A percentile compares a stretch with the other conserved stretches of the same genome.
Conservation (phyloP, 768 basidiomycete genomes). For the Ephemerocybe angulata region DNA sequence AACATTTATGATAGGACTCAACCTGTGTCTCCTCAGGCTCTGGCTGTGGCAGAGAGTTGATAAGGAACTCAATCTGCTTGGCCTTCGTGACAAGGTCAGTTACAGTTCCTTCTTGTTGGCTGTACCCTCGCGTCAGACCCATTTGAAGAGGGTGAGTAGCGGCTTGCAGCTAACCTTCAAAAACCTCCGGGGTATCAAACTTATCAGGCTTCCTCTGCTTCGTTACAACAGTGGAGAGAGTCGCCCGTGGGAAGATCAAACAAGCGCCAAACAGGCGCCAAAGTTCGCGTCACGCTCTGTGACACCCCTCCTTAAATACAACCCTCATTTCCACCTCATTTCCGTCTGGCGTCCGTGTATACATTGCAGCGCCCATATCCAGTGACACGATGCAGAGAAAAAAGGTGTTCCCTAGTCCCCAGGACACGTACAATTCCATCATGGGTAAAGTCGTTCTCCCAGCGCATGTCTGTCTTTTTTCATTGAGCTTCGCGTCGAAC, state of each 20-base stretch:
- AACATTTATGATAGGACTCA: constrained; percentile 20
- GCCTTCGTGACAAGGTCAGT: constrained; percentile 80
- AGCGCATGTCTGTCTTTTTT: constrained; percentile 5
- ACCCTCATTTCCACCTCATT: background rate
- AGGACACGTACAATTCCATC: constrained; percentile 45
- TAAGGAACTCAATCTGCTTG: constrained; percentile 84
- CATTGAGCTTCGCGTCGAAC: too few relatives aligned
- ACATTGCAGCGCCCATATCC: background rate
- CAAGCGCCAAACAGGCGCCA: constrained; percentile 7
- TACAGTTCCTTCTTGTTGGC: constrained; percentile 82
- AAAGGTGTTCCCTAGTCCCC: constrained; percentile 37
- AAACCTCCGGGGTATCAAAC: constrained; percentile 66
- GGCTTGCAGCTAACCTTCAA: constrained; percentile 55
- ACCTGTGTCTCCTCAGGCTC: constrained; percentile 79
- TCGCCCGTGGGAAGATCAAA: constrained; percentile 1
- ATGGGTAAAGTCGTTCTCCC: constrained; percentile 33
- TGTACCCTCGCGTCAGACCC: constrained; percentile 22
- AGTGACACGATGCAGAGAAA: constrained; percentile 42
- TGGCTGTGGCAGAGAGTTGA: constrained; percentile 72
- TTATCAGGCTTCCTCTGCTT: constrained; percentile 72
- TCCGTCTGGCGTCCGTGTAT: background rate
- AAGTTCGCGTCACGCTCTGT: background rate
- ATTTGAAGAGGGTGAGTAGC: background rate
- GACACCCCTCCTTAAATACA: constrained; percentile 2
- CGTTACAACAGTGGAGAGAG: too few relatives aligned